Percentiles rank a stretch among this genome's conserved stretches.
Evolutionary conservation across 2,329 filamentous ascomycete species (phyloP).

Genomic region (Elsinoe perseae): DNA sequence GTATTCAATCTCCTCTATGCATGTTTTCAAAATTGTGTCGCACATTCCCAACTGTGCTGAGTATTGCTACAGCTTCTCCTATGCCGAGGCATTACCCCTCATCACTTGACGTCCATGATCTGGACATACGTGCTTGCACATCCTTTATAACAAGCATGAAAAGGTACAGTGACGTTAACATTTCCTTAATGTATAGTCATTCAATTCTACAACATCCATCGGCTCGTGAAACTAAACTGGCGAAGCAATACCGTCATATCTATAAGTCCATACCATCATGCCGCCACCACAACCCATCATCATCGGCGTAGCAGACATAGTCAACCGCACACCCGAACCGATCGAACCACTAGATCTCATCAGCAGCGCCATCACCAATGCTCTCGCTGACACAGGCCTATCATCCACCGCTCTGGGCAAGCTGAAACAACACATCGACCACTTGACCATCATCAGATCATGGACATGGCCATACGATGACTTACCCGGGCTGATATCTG

Average conservation of each 20-base stretch:
- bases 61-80: neutral
- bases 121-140: too few species aligned
- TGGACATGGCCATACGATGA: slow-evolving; percentile 62
- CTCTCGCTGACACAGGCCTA: slow-evolving; percentile 45
- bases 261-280: neutral
- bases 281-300: slow-evolving; percentile 43
- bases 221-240: too few species aligned
- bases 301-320: slow-evolving; percentile 55
- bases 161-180: too few species aligned
- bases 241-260: neutral
- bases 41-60: too few species aligned
- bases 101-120: neutral
- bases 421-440: slow-evolving; percentile 47
- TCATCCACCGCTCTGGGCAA: slow-evolving; percentile 22
- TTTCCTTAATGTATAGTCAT: neutral
- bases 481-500: slow-evolving; percentile 47
- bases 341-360: slow-evolving; percentile 55
- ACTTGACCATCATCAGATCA: slow-evolving; percentile 51
- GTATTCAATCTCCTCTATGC: neutral
- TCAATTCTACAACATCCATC: too few species aligned
- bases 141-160: too few species aligned
- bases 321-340: slow-evolving; percentile 50
- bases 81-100: slow-evolving; percentile 3
- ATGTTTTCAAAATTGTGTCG: too few species aligned
- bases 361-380: slow-evolving; percentile 45